These are phyloP conservation scores for Clitocybe nebularis DNA, from an alignment of 1,284 basidiomycete genomes.

Conservation along the genomic window DNA sequence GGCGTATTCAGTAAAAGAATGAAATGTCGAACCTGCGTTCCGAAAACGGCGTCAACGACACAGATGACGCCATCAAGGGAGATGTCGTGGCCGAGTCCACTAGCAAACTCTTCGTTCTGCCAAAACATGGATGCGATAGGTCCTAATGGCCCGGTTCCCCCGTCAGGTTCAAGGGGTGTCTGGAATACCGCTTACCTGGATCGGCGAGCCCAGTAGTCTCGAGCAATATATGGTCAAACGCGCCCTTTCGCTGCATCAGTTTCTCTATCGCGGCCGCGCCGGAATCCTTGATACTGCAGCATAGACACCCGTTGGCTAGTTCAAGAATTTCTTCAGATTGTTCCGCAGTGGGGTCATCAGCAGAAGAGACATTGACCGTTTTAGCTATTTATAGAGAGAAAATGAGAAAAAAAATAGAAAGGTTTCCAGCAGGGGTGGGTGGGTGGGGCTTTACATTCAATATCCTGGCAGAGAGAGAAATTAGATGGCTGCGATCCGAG, in stretches of 20 bases:
- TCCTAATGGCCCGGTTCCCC: constrained; percentile 34
- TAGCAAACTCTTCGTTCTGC: constrained; percentile 86
- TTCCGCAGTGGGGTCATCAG: constrained; percentile 56
- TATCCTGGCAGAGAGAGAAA: constrained; percentile 41
- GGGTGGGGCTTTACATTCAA: constrained; percentile 46
- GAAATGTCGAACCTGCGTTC: constrained; percentile 53
- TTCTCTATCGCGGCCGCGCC: constrained; percentile 91
- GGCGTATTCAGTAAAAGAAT: neutral
- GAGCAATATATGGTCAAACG: constrained; percentile 89
- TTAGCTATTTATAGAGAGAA: constrained; percentile 43
- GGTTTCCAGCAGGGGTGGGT: constrained; percentile 1
- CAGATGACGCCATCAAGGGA: constrained; percentile 86
- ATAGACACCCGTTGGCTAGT: constrained; percentile 89
- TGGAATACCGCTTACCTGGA: constrained; percentile 53
- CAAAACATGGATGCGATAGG: constrained; percentile 89
- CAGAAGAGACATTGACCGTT: constrained; percentile 73
- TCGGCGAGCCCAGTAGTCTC: constrained; percentile 94
- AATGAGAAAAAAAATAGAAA: neutral
- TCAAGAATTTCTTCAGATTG: constrained; percentile 80
- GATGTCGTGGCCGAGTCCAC: constrained; percentile 67
- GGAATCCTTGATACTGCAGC: constrained; percentile 90
- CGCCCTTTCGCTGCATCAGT: constrained; percentile 76
- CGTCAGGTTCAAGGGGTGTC: neutral
- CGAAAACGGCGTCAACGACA: constrained; percentile 87
- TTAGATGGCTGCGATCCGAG: constrained; percentile 5